Percentiles rank a stretch among this genome's conserved stretches.
Evolutionary conservation across 2,329 filamentous ascomycete genomes (phyloP).

Genomic region (Lithohypha guttulata): DNA sequence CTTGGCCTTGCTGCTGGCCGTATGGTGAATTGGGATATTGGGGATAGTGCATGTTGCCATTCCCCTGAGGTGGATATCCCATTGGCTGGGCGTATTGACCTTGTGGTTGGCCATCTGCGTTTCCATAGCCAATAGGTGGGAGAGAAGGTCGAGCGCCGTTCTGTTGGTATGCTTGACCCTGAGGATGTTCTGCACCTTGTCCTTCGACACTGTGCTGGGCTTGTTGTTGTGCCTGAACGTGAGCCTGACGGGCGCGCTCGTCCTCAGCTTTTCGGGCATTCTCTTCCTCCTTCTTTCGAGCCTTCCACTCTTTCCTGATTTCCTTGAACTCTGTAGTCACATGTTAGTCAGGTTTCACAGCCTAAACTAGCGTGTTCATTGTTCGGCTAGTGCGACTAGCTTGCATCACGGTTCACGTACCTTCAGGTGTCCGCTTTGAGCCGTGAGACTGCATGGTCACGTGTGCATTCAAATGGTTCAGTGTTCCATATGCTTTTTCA

Average conservation of each 20-base stretch:
- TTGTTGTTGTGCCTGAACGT: conserved; percentile 37
- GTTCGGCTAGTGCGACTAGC: background rate
- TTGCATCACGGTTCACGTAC: conserved; percentile 45
- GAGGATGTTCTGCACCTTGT: conserved; percentile 36
- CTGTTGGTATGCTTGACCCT: conserved; percentile 32
- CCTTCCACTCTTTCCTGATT: conserved; percentile 98
- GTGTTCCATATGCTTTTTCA: conserved; percentile 94
- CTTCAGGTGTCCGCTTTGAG: conserved; percentile 88
- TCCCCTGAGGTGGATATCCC: conserved; percentile 36
- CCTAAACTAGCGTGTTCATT: background rate
- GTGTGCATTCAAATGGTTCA: conserved; percentile 95
- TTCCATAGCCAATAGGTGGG: conserved; percentile 65
- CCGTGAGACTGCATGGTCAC: conserved; percentile 99
- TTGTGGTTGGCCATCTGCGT: conserved; percentile 43
- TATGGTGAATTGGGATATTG: conserved; percentile 43
- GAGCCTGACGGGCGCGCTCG: conserved; percentile 60
- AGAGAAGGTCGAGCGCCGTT: conserved; percentile 52
- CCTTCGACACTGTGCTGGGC: conserved; percentile 36
- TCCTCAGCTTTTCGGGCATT: conserved; percentile 80
- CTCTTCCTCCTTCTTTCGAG: conserved; percentile 98
- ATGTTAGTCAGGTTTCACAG: conserved; percentile 10
- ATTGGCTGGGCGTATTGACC: conserved; percentile 50
- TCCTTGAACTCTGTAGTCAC: conserved; percentile 78
- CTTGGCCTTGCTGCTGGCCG: conserved; percentile 35
- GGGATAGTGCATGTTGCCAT: conserved; percentile 38